Evolutionary conservation across 2,329 filamentous ascomycete species (phyloP), one percentile per base, ranked within the genome.

Genomic region (Beauveria scarabaeidicola): DNA sequence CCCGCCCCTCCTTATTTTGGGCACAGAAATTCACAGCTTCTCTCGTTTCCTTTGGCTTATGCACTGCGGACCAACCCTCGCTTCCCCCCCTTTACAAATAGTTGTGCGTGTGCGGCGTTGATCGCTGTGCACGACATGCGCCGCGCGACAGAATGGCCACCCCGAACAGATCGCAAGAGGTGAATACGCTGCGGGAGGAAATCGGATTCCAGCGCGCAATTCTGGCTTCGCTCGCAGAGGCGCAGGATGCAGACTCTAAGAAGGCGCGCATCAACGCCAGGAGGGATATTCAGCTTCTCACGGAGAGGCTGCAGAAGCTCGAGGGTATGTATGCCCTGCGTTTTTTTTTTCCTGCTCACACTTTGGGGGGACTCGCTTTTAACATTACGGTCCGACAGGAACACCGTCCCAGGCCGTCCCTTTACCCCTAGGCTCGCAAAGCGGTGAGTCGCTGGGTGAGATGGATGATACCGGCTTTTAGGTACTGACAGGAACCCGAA

Each of bases 131-230:
- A 47, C 56, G 61, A 62, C 61, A 59, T 61, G 43, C 46, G 52
- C 53, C 54, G 50, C 55, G 27, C 58, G 13, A 21, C 56, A 64
- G 46, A 25, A 64, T 62, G 65, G 63, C 61, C 50, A 60, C 58
- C 53, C 47, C 19, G 21, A 23, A 11, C 11, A 36, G 38, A 63
- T 66, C 27, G 50, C 59, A 62, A 5, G 52, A 63, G 19, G 62
- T 63, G 60, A 63, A 59, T 10, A 52, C 70, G 19, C 64, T 79
- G 21, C 63, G 63, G 19, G 74, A 78, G 52, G 77, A 80, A 59
- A 66, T 81, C 61, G 69, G 65, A 36, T 69, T 78, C 21, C 74
- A 78, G 61, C 69, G 69, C 51, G 74, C 75, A 53, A 70, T 81
- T 21, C 68, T 81, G 3, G 63, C 66, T 8, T 80, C 77, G 2